Conservation (phyloP, 805 yeast species). For the Lipomyces oligophaga region DNA sequence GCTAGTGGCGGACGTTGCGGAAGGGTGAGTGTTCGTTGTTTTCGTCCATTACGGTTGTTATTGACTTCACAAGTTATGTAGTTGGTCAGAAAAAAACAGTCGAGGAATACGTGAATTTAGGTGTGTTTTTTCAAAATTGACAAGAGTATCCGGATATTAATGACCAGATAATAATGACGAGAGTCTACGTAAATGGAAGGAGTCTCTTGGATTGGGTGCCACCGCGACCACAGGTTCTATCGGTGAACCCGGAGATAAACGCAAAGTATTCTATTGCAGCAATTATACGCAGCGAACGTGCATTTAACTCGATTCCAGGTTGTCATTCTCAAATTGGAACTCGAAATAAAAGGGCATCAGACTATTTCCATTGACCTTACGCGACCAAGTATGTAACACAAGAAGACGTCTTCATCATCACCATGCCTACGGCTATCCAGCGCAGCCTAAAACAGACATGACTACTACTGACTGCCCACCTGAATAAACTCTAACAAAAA, state of each 20-base stretch:
- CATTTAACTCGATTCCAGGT: slow-evolving; percentile 43
- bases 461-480: no score
- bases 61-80: slow-evolving; percentile 41
- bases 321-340: slow-evolving; percentile 71
- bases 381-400: slow-evolving; percentile 40
- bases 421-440: no score
- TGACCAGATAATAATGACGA: slow-evolving; percentile 79
- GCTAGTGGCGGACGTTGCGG: slow-evolving; percentile 13
- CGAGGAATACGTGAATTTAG: slow-evolving; percentile 69
- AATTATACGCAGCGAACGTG: not conserved
- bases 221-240: slow-evolving; percentile 41
- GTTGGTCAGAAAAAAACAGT: slow-evolving; percentile 69
- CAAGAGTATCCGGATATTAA: not conserved
- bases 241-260: slow-evolving; percentile 61
- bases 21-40: slow-evolving; percentile 8
- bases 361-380: slow-evolving; percentile 71
- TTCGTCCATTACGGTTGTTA: not conserved
- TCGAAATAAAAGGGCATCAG: slow-evolving; percentile 62
- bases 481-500: no score
- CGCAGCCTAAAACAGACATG: no score
- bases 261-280: slow-evolving; percentile 36
- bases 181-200: slow-evolving; percentile 87
- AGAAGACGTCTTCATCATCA: no score
- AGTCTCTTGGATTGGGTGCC: slow-evolving; percentile 63
- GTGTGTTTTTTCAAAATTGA: not conserved